These are phyloP conservation scores for Moricandia moricandioides DNA, from an alignment of 345 rosid species.

Conservation along the genomic window DNA sequence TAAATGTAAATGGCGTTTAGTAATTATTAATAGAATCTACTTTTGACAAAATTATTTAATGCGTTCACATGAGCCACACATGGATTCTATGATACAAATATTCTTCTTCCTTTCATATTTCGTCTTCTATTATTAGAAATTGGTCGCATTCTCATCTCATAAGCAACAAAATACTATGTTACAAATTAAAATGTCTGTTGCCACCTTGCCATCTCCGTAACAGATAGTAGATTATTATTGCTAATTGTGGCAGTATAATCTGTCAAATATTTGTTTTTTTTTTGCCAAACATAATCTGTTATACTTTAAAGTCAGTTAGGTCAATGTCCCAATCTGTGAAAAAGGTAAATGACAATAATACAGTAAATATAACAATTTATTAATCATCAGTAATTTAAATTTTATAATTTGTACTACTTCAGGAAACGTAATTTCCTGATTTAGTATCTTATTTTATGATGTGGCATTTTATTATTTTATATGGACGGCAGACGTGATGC, in stretches of 20 bases:
- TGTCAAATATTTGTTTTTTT: background rate
- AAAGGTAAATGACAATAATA: background rate
- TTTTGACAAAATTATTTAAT: background rate
- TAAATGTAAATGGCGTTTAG: background rate
- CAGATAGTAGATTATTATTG: background rate
- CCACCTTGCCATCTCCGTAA: background rate
- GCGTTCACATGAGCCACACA: slow-evolving; percentile 16
- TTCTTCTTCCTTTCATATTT: background rate
- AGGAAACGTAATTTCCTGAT: background rate
- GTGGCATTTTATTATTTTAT: background rate
- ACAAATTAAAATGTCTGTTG: background rate
- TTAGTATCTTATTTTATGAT: background rate
- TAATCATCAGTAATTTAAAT: background rate
- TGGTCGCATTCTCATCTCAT: background rate
- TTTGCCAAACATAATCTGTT: background rate
- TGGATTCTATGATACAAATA: slow-evolving; percentile 7
- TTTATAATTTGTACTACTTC: background rate
- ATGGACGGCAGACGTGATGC: background rate
- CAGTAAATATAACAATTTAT: background rate
- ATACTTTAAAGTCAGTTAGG: background rate
- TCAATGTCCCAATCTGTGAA: background rate
- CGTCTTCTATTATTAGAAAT: background rate
- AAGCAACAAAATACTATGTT: slow-evolving; percentile 2
- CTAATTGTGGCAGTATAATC: background rate
- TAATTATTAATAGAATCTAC: background rate